Base-by-base conservation (phyloP, 805 yeast genomes). In the Candida insectorum region DNA sequence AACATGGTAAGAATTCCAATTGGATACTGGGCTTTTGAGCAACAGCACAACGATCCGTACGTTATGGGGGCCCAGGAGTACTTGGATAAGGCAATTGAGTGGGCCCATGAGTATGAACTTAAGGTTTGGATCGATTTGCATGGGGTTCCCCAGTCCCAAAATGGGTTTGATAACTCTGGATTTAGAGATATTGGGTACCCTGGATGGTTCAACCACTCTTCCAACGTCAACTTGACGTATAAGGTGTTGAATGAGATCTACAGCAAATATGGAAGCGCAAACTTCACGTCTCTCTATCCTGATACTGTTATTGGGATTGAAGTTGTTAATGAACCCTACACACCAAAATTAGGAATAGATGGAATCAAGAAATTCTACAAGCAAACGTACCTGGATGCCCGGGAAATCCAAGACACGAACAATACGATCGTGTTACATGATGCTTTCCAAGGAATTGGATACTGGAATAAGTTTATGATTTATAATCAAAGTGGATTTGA, bases 121-220 rank as follows among this genome's bases (percentile, higher is more conserved):
- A 73, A 82, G 37, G 82, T 80, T 4, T 79, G 85, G 80, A 58
- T 86, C 32, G 95, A 85, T 50, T 56, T 86, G 34, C 95, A 85
- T 49, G 88, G 93, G 9, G 79, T 74, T 14, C 94, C 94, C 6
- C 94, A 93, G 1, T 81, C 91, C 2, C 95, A 85, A 51, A 86
- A 85, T 54, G 94, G 95, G 14, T 85, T 85, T 63, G 93, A 85
- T 51, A 86, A 85, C 49, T 79, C 87, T 6, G 95, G 95, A 2
- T 56, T 69, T 18, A 65, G 88, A 49, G 77, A 53, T 32, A 45
- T 56, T 5, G 60, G 58, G 2, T 52, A 54, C 39, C 63, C 65
- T 11, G 63, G 62, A 14, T 58, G 63, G 64, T 58, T 54, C 41
- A 57, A 58, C 33, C 25, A 37, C 6, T 54, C 62, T 1, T 53